Evolutionary conservation across 805 yeast genomes (phyloP), one percentile per base, ranked within the genome.

Genomic region (Wickerhamomyces mucosus): DNA sequence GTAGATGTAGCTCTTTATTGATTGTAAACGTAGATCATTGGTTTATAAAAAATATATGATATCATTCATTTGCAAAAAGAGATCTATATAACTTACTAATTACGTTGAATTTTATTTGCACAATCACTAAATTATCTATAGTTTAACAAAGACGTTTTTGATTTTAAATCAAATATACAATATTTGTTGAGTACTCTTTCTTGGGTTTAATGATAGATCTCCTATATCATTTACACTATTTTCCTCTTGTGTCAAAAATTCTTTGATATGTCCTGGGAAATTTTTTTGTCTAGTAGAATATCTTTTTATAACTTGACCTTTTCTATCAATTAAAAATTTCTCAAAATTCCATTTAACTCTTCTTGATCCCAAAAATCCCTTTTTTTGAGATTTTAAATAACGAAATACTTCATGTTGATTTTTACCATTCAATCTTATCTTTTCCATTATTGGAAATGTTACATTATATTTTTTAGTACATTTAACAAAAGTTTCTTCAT

Each of bases 381-480:
- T 44, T 67, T 73, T 67, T 66, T 70, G 51, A 5, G 68, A 68
- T 62, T 84, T 84, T 50, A 84, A 66, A 61, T 56, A 84, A 45
- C 65, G 60, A 61, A 72, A 84, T 21, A 84, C 81, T 4, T 81
- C 77, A 48, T 75, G 78, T 15, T 78, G 72, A 16, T 72, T 55
- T 44, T 63, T 60, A 26, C 95, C 95, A 54, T 84, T 84, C 45
- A 85, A 94, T 26, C 79, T 79, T 36, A 81, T 56, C 63, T 83
- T 84, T 51, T 67, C 64, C 71, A 84, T 65, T 23, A 84, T 67
- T 18, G 92, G 92, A 75, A 84, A 84, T n/a, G 74, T 61, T 27
- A 81, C 92, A 32, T 88, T 84, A 54, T 69, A 83, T 58, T 76
- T 80, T 43, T 67, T 51, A 27, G 71, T 58, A 58, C 96, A 86